Percentiles rank a stretch among this genome's conserved stretches.
These are phyloP conservation scores for Arthrobotrys conoides DNA, from an alignment of 2,329 filamentous ascomycete genomes.

Conservation along the genomic window DNA sequence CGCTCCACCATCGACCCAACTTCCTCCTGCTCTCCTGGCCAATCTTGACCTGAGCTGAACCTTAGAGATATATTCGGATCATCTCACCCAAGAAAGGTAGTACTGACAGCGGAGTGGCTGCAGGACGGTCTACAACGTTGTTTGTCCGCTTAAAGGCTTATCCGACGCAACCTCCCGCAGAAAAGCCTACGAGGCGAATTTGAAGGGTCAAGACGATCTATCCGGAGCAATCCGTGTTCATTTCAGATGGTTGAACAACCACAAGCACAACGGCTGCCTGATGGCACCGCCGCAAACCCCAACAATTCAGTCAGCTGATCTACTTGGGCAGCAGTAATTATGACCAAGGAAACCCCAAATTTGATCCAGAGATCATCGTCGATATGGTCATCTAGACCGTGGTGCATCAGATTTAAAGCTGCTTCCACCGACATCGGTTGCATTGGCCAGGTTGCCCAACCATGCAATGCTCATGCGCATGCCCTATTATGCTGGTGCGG, in stretches of 20 bases:
- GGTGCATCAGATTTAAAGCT: conserved; percentile 7
- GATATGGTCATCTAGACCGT: conserved; percentile 15
- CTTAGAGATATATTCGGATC: conserved; percentile 53
- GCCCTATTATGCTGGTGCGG: not conserved
- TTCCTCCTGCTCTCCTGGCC: conserved; percentile 7
- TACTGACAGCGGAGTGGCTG: conserved; percentile 61
- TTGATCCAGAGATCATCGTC: conserved; percentile 26
- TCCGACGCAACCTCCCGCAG: conserved; percentile 57
- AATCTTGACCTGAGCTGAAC: conserved; percentile 34
- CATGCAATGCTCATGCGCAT: no score
- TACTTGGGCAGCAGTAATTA: conserved; percentile 7
- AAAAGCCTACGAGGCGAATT: conserved; percentile 54
- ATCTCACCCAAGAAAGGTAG: conserved; percentile 52
- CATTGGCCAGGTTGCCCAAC: not conserved
- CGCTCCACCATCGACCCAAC: not conserved
- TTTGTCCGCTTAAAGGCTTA: conserved; percentile 60
- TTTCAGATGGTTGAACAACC: conserved; percentile 58
- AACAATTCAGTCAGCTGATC: conserved; percentile 54
- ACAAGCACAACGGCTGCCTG: conserved; percentile 48
- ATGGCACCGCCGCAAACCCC: conserved; percentile 35
- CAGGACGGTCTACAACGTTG: conserved; percentile 57
- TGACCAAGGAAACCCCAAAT: conserved; percentile 4
- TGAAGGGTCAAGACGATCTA: conserved; percentile 49
- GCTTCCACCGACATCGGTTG: conserved; percentile 10
- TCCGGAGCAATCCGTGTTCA: conserved; percentile 54